These are phyloP conservation scores for Dictyostelium citrinum DNA, from an alignment of 78 protist genomes.

Conservation along the genomic window DNA sequence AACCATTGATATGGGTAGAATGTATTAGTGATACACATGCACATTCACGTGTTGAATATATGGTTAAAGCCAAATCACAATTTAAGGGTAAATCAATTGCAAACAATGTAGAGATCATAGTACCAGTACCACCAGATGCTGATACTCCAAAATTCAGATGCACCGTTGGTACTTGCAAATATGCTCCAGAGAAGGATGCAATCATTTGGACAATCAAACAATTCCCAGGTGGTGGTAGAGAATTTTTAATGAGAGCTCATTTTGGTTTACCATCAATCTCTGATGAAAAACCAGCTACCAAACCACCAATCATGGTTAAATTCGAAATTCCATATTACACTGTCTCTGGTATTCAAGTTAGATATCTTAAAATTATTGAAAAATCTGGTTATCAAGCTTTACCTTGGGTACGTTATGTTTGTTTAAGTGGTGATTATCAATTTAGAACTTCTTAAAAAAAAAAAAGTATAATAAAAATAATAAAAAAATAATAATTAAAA, in stretches of 20 bases:
- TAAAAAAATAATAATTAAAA: neutral
- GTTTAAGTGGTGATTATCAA: constrained; percentile 29
- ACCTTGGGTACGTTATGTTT: constrained; percentile 98
- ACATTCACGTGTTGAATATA: constrained; percentile 92
- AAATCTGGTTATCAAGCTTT: constrained; percentile 97
- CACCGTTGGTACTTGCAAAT: constrained; percentile 90
- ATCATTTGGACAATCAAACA: constrained; percentile 98
- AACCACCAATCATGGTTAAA: constrained; percentile 95
- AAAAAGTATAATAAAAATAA: neutral
- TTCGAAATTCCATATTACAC: constrained; percentile 99
- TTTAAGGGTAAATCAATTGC: constrained; percentile 95
- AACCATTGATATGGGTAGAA: constrained; percentile 97
- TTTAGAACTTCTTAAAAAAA: constrained; percentile 24
- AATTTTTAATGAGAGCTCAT: constrained; percentile 93
- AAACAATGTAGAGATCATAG: constrained; percentile 93
- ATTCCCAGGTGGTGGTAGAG: constrained; percentile 93
- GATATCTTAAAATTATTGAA: constrained; percentile 98
- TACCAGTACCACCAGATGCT: constrained; percentile 98
- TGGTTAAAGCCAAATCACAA: constrained; percentile 94
- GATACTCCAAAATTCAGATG: constrained; percentile 96
- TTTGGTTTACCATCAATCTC: constrained; percentile 95
- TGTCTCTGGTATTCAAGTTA: constrained; percentile 98
- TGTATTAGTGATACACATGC: constrained; percentile 90
- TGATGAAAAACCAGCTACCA: constrained; percentile 82
- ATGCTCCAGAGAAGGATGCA: constrained; percentile 95